These are phyloP conservation scores for Chaetomium cochliodes DNA, from an alignment of 495 filamentous ascomycete genomes.

Conservation along the genomic window DNA sequence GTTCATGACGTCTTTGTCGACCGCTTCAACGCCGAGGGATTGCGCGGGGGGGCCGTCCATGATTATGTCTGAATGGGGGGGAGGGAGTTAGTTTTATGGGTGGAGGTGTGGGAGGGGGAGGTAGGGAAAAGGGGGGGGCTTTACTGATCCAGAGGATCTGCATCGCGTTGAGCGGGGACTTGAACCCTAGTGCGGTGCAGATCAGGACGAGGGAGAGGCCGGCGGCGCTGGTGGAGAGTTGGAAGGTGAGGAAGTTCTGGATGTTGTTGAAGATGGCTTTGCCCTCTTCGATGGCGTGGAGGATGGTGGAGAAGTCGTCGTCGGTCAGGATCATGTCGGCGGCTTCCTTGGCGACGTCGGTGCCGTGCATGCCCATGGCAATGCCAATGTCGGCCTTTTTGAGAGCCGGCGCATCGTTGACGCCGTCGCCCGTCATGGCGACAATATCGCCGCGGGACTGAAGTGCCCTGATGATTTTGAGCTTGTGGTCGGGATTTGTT, in stretches of 20 bases:
- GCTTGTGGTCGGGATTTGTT: slow-evolving; percentile 94
- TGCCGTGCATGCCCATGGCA: slow-evolving; percentile 92
- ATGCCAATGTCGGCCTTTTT: slow-evolving; percentile 99
- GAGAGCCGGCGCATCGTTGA: slow-evolving; percentile 94
- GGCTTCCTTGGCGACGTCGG: slow-evolving; percentile 97
- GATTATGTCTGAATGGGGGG: slow-evolving; percentile 74
- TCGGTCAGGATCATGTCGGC: slow-evolving; percentile 99
- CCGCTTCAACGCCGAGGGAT: slow-evolving; percentile 92
- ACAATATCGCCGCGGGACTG: slow-evolving; percentile 95
- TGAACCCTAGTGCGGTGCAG: slow-evolving; percentile 87
- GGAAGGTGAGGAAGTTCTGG: slow-evolving; percentile 98
- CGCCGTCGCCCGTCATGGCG: slow-evolving; percentile 97
- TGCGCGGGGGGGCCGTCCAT: slow-evolving; percentile 99
- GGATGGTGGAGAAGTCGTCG: slow-evolving; percentile 96
- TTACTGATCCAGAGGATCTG: slow-evolving; percentile 99
- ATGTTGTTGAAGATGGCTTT: slow-evolving; percentile 99
- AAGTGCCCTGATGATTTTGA: slow-evolving; percentile 91
- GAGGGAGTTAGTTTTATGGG: slow-evolving; percentile 29
- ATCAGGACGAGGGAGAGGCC: slow-evolving; percentile 87
- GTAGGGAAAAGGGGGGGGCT: slow-evolving; percentile 36
- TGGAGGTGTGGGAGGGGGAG: too few relatives aligned
- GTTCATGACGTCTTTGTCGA: slow-evolving; percentile 91
- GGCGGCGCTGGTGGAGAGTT: slow-evolving; percentile 94
- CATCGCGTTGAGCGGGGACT: slow-evolving; percentile 96
- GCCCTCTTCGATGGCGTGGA: slow-evolving; percentile 95